These are phyloP conservation scores for Camelina hispida DNA, from an alignment of 345 rosid species.

Conservation along the genomic window DNA sequence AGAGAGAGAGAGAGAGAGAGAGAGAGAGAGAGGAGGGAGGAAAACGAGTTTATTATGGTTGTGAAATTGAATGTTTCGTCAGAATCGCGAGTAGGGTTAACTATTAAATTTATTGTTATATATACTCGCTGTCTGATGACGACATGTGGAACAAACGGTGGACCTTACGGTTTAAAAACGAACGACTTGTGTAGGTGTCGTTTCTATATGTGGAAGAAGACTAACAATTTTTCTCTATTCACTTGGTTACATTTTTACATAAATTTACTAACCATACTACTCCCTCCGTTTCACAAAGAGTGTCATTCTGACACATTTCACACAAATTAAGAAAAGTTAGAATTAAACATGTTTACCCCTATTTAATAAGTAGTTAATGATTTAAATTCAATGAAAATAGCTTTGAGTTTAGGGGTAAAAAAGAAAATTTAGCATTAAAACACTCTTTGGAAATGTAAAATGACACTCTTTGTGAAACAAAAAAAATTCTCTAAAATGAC, in stretches of 20 bases:
- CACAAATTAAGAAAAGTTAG: too few relatives aligned
- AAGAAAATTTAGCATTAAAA: too few relatives aligned
- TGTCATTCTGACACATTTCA: too few relatives aligned
- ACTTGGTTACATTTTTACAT: neutral
- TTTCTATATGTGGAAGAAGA: neutral
- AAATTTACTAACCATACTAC: neutral
- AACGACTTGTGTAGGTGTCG: constrained; percentile 39
- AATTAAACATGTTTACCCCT: too few relatives aligned
- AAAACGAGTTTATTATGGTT: neutral
- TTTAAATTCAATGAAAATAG: too few relatives aligned
- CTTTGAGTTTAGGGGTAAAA: too few relatives aligned
- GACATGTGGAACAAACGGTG: constrained; percentile 36
- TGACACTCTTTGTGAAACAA: too few relatives aligned
- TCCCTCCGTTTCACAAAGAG: too few relatives aligned
- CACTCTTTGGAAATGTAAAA: too few relatives aligned
- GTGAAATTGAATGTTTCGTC: constrained; percentile 36
- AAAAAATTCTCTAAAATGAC: too few relatives aligned
- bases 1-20: constrained; percentile 8
- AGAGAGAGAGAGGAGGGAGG: too few relatives aligned
- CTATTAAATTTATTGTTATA: neutral
- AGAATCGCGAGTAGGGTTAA: constrained; percentile 40
- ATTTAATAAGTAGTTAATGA: too few relatives aligned
- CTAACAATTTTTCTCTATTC: neutral
- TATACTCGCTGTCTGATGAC: constrained; percentile 29
- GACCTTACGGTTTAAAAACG: constrained; percentile 32